Conservation (phyloP, 2,329 filamentous ascomycete genomes). For the Bimuria novae-zelandiae region DNA sequence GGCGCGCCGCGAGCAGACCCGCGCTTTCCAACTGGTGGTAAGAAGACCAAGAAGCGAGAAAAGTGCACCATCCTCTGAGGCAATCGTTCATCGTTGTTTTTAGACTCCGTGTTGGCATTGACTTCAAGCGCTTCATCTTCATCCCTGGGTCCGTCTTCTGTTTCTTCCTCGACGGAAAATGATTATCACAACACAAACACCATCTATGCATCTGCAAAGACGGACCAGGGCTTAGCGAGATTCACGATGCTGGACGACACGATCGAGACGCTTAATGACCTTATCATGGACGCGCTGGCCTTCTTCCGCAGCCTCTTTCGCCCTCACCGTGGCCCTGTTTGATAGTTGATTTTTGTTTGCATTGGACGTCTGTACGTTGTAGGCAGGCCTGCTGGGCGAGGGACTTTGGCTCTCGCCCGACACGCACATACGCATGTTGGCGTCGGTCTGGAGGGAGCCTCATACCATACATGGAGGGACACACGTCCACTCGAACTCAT, state of each 20-base stretch:
- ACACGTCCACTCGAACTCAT: constrained; percentile 22
- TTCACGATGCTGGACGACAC: constrained; percentile 48
- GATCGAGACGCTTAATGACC: constrained; percentile 48
- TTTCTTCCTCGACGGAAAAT: background rate
- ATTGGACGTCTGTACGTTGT: constrained; percentile 6
- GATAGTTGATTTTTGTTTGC: constrained; percentile 6
- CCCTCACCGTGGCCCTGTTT: constrained; percentile 7
- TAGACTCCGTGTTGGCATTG: constrained; percentile 17
- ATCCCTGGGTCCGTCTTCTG: background rate
- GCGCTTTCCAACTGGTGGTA: constrained; percentile 31
- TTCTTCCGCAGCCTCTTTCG: constrained; percentile 21
- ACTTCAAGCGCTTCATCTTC: constrained; percentile 11
- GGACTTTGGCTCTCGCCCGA: constrained; percentile 15
- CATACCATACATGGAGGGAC: constrained; percentile 23
- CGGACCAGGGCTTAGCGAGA: constrained; percentile 36
- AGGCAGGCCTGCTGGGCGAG: constrained; percentile 4
- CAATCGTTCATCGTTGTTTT: constrained; percentile 19
- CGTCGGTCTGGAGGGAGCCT: constrained; percentile 22
- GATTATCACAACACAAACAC: constrained; percentile 5
- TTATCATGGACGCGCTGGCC: constrained; percentile 35
- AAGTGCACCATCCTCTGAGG: constrained; percentile 47
- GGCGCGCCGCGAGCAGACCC: constrained; percentile 16
- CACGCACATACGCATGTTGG: constrained; percentile 30
- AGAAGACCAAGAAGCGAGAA: constrained; percentile 45
- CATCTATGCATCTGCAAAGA: background rate